Conservation (phyloP, 2,329 filamentous ascomycete genomes). For the Teratosphaeria gauchensis region DNA sequence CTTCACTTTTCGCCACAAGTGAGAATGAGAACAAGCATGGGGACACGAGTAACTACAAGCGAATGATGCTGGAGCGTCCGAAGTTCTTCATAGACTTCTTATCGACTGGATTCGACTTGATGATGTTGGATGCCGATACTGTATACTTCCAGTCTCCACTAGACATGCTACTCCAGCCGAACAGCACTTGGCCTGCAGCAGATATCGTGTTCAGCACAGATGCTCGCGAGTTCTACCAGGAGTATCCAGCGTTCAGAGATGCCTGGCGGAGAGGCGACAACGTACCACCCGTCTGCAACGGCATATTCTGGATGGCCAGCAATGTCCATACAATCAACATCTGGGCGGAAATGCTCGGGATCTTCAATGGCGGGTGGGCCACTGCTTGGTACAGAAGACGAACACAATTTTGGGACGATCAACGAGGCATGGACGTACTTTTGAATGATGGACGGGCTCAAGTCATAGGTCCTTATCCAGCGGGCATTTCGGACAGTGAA, state of each 20-base stretch:
- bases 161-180: constrained; percentile 1
- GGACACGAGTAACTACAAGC: constrained; percentile 9
- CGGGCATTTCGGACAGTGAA: constrained; percentile 2
- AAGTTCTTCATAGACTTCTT: constrained; percentile 11
- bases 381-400: not conserved
- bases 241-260: constrained; percentile 9
- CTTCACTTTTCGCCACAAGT: constrained; percentile 8
- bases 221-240: constrained; percentile 10
- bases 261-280: constrained; percentile 5
- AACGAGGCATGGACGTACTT: constrained; percentile 9
- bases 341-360: constrained; percentile 6
- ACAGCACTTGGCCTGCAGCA: not conserved
- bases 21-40: constrained; percentile 10
- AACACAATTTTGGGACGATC: constrained; percentile 3
- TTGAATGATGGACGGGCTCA: constrained; percentile 8
- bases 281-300: constrained; percentile 11
- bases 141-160: constrained; percentile 11
- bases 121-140: constrained; percentile 14
- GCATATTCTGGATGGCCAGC: constrained; percentile 12
- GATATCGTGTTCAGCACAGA: constrained; percentile 12
- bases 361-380: constrained; percentile 1
- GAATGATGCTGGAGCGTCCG: constrained; percentile 11
- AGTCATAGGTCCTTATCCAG: constrained; percentile 4
- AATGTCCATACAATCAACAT: constrained; percentile 3
- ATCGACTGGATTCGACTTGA: constrained; percentile 10